Percentiles rank a stretch among this genome's conserved stretches.
phyloP scores from a whole-genome alignment of 2,329 filamentous ascomycete species.

The Penicillium polonicum region DNA sequence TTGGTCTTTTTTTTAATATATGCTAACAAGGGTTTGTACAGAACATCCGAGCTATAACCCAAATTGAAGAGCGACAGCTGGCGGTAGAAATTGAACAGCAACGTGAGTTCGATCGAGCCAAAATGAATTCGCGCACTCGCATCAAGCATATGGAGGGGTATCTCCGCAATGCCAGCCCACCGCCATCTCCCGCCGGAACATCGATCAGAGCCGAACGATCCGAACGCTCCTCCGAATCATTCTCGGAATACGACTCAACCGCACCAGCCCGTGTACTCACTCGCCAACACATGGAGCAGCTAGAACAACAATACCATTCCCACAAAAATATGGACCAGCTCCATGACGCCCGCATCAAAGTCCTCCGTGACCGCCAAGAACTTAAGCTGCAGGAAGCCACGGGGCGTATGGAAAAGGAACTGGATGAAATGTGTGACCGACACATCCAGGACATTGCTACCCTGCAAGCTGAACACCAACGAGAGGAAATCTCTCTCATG shows the following conservation, averaged over 20 bases:
- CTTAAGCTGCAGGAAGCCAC: conserved; percentile 41
- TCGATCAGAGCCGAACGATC: conserved; percentile 11
- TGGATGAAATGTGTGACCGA: conserved; percentile 35
- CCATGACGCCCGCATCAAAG: conserved; percentile 47
- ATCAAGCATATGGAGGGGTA: conserved; percentile 51
- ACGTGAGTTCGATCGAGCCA: conserved; percentile 46
- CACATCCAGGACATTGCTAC: conserved; percentile 34
- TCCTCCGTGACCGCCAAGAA: conserved; percentile 48
- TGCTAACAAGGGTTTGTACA: conserved; percentile 16
- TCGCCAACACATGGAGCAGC: conserved; percentile 43
- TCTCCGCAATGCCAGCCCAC: conserved; percentile 42
- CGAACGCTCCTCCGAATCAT: conserved; percentile 22
- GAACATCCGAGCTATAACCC: conserved; percentile 37
- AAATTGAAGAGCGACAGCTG: conserved; percentile 46
- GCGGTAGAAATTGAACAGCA: conserved; percentile 46
- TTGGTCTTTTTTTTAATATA: background rate
- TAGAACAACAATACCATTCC: conserved; percentile 46
- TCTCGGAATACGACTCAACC: conserved; percentile 21
- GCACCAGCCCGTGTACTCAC: conserved; percentile 39
- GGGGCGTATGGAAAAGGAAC: conserved; percentile 40
- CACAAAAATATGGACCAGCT: conserved; percentile 46
- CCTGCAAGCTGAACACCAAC: conserved; percentile 37
- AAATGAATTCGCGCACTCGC: conserved; percentile 43
- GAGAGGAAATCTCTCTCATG: conserved; percentile 33
- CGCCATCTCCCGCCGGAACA: conserved; percentile 25